These are phyloP conservation scores for Paraglomus brasilianum DNA, from an alignment of 192 early-diverging fungal genomes.

Conservation along the genomic window DNA sequence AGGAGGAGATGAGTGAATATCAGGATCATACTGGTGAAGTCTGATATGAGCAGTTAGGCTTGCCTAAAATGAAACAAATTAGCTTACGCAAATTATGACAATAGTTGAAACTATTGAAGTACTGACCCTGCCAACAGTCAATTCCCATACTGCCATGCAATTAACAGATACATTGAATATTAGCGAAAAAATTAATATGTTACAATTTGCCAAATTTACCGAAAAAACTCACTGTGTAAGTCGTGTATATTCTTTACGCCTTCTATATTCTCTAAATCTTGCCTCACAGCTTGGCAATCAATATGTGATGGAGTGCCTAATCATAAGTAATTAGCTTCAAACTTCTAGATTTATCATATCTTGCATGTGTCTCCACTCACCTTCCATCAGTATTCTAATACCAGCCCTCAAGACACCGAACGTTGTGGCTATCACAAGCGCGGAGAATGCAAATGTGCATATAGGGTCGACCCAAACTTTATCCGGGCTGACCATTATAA, in stretches of 20 bases:
- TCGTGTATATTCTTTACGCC: slow-evolving; percentile 26
- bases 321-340: no score
- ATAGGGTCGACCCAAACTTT: slow-evolving; percentile 71
- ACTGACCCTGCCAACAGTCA: slow-evolving; percentile 19
- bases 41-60: slow-evolving; percentile 9
- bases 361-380: slow-evolving; percentile 41
- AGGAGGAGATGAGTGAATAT: background rate
- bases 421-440: slow-evolving; percentile 73
- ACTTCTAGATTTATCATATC: no score
- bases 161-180: background rate
- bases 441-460: slow-evolving; percentile 80
- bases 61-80: slow-evolving; percentile 10
- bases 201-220: background rate
- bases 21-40: slow-evolving; percentile 13
- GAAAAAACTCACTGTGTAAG: slow-evolving; percentile 18
- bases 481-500: slow-evolving; percentile 60
- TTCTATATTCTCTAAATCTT: slow-evolving; percentile 17
- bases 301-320: slow-evolving; percentile 24
- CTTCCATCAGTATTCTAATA: slow-evolving; percentile 73
- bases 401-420: slow-evolving; percentile 63
- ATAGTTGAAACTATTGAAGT: no score
- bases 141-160: slow-evolving; percentile 22
- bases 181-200: background rate
- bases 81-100: background rate
- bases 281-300: slow-evolving; percentile 4